Percentiles rank a stretch among this genome's conserved stretches.
Evolutionary conservation across 2,329 filamentous ascomycete genomes (phyloP).

Genomic region (Cordyceps cicadae): DNA sequence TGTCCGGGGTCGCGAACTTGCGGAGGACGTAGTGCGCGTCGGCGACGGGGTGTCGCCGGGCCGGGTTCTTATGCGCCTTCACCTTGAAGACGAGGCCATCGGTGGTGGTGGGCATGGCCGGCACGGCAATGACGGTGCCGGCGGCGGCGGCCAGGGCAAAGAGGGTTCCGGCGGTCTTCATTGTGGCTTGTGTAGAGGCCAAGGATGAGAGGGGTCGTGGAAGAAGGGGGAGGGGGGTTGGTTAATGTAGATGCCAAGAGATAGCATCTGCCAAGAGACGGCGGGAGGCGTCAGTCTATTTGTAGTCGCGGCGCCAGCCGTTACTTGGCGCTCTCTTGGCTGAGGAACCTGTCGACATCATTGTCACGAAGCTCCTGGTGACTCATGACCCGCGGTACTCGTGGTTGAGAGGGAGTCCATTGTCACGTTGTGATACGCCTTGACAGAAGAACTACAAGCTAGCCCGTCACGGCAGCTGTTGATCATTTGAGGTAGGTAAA

Average conservation of each 20-base stretch:
- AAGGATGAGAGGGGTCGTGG: neutral
- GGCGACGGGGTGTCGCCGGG: neutral
- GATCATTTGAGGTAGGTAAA: slow-evolving; percentile 1
- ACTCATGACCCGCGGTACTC: neutral
- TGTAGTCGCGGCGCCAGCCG: neutral
- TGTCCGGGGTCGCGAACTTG: slow-evolving; percentile 3
- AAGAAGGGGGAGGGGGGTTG: neutral
- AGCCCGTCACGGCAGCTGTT: slow-evolving; percentile 1
- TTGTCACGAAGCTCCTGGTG: neutral
- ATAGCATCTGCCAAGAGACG: neutral
- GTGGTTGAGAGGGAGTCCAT: neutral
- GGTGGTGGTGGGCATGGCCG: neutral
- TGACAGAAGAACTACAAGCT: neutral
- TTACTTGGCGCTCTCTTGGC: slow-evolving; percentile 1
- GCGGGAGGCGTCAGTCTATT: neutral
- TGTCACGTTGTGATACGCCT: neutral
- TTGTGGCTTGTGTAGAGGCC: neutral
- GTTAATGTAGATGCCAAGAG: neutral
- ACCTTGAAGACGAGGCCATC: slow-evolving; percentile 7
- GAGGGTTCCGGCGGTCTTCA: slow-evolving; percentile 5
- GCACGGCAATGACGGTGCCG: neutral
- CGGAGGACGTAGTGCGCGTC: neutral
- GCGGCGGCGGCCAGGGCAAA: slow-evolving; percentile 8
- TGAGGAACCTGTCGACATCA: neutral
- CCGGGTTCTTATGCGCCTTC: neutral